Base-by-base conservation (phyloP, 805 yeast species). In the Zygotorulaspora danielsina region DNA sequence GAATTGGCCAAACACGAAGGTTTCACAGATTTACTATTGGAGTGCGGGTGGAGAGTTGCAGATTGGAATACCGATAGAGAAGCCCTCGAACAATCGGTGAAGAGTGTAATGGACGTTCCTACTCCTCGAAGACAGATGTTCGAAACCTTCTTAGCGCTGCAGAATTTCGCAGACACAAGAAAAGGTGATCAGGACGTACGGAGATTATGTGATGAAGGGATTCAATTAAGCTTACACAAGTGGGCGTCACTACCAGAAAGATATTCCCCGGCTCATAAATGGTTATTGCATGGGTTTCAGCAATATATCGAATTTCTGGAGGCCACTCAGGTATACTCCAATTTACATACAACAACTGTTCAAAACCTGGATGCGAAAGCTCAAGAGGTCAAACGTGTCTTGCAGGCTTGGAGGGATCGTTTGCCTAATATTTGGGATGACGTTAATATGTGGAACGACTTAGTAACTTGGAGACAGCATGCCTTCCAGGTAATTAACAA, bases 21-120 rank as follows among this genome's bases (percentile, higher is more conserved):
- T 0, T 94, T 90, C 59, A 88, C 97, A 0, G 98, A 93, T 55
- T 70, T 93, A 48, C 66, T 94, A 18, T 69, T 93, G n/a, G 99
- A 93, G 61, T 94, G 98, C 72, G 98, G 97, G 26, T 93, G 99
- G 99, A 74, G 99, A 55, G 95, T 93, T 27, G 97, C 98, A 6
- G 97, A 93, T 56, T 93, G 98, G 98, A 82, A 81, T 44, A 81
- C 94, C 6, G 98, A 94, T 55, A 75, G 89, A 48, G 97, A 90
- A 49, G 93, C 97, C 0, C 68, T 93, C 26, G 97, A 89, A 56
- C 96, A 86, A 55, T 83, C 95, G 1, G 95, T 93, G 18, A 86
- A 88, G 62, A 84, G 94, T 30, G 95, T 93, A 4, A 88, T 93
- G 96, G 98, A 93, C 64, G 96, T 89, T 18, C 97, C 98, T 3